A percentile compares a stretch with the other conserved stretches of the same genome.
These are phyloP conservation scores for Xylaria longipes DNA, from an alignment of 495 filamentous ascomycete species.

Conservation along the genomic window DNA sequence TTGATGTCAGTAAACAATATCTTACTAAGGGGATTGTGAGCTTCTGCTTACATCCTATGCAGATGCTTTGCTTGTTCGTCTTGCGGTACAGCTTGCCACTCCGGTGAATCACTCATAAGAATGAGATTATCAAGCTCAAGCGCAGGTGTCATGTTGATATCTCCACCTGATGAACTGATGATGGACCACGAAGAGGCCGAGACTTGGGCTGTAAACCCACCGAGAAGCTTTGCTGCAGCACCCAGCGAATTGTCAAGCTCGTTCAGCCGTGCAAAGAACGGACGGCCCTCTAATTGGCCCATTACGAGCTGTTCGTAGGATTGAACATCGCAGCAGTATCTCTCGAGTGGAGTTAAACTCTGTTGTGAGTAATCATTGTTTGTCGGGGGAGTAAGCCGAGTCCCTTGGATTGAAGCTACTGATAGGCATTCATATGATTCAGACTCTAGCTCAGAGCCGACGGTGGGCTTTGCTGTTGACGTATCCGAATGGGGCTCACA, in stretches of 20 bases:
- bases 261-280: not conserved
- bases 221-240: not conserved
- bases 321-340: slow-evolving; percentile 17
- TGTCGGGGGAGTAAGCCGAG: not conserved
- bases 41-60: slow-evolving; percentile 14
- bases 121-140: slow-evolving; percentile 4
- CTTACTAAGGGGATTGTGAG: not conserved
- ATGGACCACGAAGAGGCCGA: not conserved
- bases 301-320: slow-evolving; percentile 18
- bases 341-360: slow-evolving; percentile 13
- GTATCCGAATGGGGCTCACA: not conserved
- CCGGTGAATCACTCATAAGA: not conserved
- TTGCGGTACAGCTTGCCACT: not conserved
- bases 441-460: not conserved
- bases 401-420: not conserved
- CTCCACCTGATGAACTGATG: not conserved
- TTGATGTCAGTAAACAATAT: not conserved
- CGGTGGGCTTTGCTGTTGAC: not conserved
- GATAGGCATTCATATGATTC: not conserved
- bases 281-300: not conserved
- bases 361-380: not conserved
- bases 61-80: slow-evolving; percentile 16
- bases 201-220: not conserved
- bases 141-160: not conserved
- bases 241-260: not conserved